Evolutionary conservation across 1,139 yeast genomes (phyloP).

Genomic region (Suhomyces terraborum): DNA sequence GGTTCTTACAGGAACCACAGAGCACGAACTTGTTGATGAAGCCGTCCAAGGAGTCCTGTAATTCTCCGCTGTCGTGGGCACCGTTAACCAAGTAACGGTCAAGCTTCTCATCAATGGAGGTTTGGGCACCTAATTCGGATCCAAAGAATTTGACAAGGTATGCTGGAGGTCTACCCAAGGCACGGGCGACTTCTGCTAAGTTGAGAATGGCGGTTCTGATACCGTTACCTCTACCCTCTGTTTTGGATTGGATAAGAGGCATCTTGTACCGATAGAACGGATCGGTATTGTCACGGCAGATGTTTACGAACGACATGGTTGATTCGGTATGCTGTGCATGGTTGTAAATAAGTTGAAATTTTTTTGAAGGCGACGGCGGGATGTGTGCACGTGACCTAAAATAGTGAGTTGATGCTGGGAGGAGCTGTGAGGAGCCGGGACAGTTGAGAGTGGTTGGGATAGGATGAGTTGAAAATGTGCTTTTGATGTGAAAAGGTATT

Average conservation of each 20-base stretch:
- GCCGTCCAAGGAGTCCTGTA: slow-evolving; percentile 93
- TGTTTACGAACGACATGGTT: slow-evolving; percentile 83
- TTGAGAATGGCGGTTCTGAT: slow-evolving; percentile 93
- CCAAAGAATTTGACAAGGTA: slow-evolving; percentile 95
- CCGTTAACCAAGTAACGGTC: slow-evolving; percentile 95
- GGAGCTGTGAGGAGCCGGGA: not conserved
- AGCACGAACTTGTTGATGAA: slow-evolving; percentile 90
- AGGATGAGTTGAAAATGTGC: no score
- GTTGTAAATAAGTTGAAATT: slow-evolving; percentile 3
- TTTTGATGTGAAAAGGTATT: no score
- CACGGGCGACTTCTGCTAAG: slow-evolving; percentile 90
- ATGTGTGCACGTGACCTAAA: slow-evolving; percentile 1
- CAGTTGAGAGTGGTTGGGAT: no score
- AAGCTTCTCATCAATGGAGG: slow-evolving; percentile 72
- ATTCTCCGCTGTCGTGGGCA: slow-evolving; percentile 84
- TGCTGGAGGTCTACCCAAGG: slow-evolving; percentile 88
- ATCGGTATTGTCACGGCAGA: slow-evolving; percentile 96
- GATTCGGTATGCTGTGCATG: slow-evolving; percentile 9
- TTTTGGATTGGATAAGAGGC: slow-evolving; percentile 97
- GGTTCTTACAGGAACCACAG: slow-evolving; percentile 94
- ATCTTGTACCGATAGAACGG: slow-evolving; percentile 98
- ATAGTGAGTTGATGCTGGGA: not conserved
- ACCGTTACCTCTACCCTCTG: slow-evolving; percentile 99
- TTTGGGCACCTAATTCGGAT: slow-evolving; percentile 95
- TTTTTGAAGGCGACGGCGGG: slow-evolving; percentile 4